A percentile compares a stretch with the other conserved stretches of the same genome.
These are phyloP conservation scores for Melastoma candidum DNA, from an alignment of 441 rosid genomes.

Conservation along the genomic window DNA sequence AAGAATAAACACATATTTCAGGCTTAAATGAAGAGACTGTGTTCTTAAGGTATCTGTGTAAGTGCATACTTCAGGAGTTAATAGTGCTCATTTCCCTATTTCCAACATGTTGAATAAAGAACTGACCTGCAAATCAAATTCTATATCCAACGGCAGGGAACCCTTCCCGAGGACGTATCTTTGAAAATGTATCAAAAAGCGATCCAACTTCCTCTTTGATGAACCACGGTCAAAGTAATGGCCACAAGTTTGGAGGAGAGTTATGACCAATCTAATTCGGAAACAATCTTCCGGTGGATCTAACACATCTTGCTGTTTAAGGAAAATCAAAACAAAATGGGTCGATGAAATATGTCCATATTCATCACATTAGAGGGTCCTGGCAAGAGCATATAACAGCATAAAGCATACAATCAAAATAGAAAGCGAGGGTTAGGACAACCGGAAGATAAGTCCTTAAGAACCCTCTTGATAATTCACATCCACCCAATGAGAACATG, in stretches of 20 bases:
- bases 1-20: too few relatives aligned
- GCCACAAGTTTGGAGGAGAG: conserved; percentile 94
- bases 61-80: too few relatives aligned
- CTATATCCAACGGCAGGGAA: conserved; percentile 74
- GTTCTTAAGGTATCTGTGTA: too few relatives aligned
- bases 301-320: conserved; percentile 66
- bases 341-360: background rate
- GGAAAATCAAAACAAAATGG: conserved; percentile 12
- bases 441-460: too few relatives aligned
- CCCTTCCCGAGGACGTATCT: conserved; percentile 87
- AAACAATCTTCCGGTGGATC: conserved; percentile 99
- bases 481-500: too few relatives aligned
- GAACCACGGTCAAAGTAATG: conserved; percentile 98
- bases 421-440: too few relatives aligned
- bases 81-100: background rate
- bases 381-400: too few relatives aligned
- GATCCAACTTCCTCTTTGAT: conserved; percentile 92
- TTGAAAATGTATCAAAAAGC: conserved; percentile 87
- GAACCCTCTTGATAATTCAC: too few relatives aligned
- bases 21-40: too few relatives aligned
- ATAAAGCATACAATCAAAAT: too few relatives aligned
- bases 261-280: conserved; percentile 87
- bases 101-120: background rate
- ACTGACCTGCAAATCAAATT: conserved; percentile 85
- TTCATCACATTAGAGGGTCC: too few relatives aligned